Percentiles rank a stretch among this genome's conserved stretches.
Evolutionary conservation across 805 yeast species (phyloP).

Genomic region (Tetrapisispora taiwanensis): DNA sequence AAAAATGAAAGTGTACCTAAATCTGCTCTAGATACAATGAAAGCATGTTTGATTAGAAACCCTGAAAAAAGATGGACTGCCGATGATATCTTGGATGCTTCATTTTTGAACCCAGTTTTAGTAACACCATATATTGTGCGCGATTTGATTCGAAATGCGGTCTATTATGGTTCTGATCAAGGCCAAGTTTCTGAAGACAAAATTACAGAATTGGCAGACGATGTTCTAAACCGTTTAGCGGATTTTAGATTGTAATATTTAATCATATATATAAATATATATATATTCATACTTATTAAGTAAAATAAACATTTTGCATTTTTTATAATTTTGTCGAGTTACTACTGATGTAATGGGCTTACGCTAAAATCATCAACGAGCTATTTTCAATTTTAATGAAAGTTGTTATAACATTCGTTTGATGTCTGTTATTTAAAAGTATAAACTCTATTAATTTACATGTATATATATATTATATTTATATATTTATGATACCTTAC

Average conservation of each 20-base stretch:
- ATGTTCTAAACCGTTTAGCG: conserved; percentile 44
- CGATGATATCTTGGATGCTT: conserved; percentile 46
- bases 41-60: conserved; percentile 60
- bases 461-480: too few species aligned
- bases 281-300: not conserved
- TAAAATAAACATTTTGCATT: not conserved
- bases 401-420: too few species aligned
- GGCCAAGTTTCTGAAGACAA: conserved; percentile 34
- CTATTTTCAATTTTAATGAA: too few species aligned
- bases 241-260: conserved; percentile 19
- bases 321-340: too few species aligned
- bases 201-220: conserved; percentile 40
- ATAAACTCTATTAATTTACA: too few species aligned
- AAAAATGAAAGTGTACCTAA: conserved; percentile 57
- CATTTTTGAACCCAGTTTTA: conserved; percentile 65
- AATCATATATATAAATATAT: not conserved
- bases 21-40: conserved; percentile 60
- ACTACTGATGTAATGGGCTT: too few species aligned
- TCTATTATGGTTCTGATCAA: conserved; percentile 54
- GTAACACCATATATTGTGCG: conserved; percentile 57
- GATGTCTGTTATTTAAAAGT: too few species aligned
- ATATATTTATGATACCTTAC: too few species aligned
- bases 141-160: conserved; percentile 68
- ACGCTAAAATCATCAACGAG: too few species aligned
- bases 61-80: conserved; percentile 60